Evolutionary conservation across 192 early-diverging fungal species (phyloP).

Genomic region (Rhizophagus prolifer): DNA sequence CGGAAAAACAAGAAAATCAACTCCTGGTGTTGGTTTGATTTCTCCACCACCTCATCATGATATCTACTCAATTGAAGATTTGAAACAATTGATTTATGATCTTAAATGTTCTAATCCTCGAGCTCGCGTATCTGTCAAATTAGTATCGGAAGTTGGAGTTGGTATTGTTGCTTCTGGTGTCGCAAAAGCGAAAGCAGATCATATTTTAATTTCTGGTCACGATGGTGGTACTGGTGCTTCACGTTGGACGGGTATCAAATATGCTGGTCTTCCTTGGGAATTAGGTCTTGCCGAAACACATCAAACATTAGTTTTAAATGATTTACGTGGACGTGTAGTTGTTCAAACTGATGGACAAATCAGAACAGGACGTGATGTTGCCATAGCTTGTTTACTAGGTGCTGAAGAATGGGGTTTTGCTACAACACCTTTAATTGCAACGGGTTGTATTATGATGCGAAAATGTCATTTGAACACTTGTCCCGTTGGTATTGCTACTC

Average conservation of each 20-base stretch:
- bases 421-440: constrained; percentile 94
- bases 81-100: constrained; percentile 98
- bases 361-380: constrained; percentile 95
- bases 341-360: constrained; percentile 99
- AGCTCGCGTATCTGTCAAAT: constrained; percentile 94
- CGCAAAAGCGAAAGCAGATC: constrained; percentile 95
- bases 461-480: constrained; percentile 93
- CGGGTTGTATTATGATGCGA: constrained; percentile 97
- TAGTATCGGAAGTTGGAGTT: constrained; percentile 97
- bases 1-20: constrained; percentile 90
- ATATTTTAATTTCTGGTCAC: constrained; percentile 92
- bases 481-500: constrained; percentile 96
- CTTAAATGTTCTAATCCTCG: constrained; percentile 90
- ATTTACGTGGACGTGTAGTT: constrained; percentile 92
- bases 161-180: constrained; percentile 97
- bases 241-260: constrained; percentile 97
- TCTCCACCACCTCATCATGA: constrained; percentile 99
- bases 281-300: constrained; percentile 98
- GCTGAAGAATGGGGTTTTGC: constrained; percentile 99
- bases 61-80: constrained; percentile 98
- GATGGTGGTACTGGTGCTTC: constrained; percentile 99
- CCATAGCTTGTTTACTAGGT: constrained; percentile 94
- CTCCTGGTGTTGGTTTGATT: constrained; percentile 93
- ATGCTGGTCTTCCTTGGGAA: constrained; percentile 98
- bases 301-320: constrained; percentile 96